Conservation (phyloP, 176 grass and related monocot genomes). For the Triticum dicoccoides region DNA sequence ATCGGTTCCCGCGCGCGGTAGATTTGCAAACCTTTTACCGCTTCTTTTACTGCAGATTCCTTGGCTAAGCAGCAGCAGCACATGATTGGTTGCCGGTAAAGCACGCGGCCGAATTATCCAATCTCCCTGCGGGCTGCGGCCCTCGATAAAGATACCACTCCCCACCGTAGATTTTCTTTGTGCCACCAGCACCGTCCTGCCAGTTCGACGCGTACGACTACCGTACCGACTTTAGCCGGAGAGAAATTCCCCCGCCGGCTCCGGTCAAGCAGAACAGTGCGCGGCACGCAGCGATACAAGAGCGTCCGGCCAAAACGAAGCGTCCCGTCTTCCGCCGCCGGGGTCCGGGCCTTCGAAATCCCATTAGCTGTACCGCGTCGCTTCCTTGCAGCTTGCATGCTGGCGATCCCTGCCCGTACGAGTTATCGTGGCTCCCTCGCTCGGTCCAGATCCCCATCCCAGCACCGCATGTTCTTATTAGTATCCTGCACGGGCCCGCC, state of each 20-base stretch:
- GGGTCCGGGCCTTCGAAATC: constrained; percentile 5
- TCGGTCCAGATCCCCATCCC: constrained; percentile 32
- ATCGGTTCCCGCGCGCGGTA: constrained; percentile 35
- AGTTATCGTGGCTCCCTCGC: constrained; percentile 29
- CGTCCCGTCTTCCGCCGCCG: constrained; percentile 29
- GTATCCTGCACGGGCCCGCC: neutral
- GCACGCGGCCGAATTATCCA: constrained; percentile 21
- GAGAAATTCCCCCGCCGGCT: neutral
- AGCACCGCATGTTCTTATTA: constrained; percentile 16
- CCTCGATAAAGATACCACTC: neutral
- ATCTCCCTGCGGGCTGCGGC: neutral
- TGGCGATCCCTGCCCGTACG: neutral
- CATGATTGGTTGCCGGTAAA: constrained; percentile 29
- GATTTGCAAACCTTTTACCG: neutral
- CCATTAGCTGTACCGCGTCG: constrained; percentile 24
- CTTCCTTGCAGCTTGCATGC: neutral
- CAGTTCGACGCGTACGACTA: neutral
- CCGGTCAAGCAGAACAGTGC: constrained; percentile 26
- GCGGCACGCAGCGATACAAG: neutral
- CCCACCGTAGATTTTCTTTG: neutral
- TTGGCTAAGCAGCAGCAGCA: neutral
- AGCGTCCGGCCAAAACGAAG: constrained; percentile 30
- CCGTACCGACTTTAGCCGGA: neutral
- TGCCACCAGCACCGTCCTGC: neutral
- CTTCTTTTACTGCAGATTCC: constrained; percentile 20